Conservation (phyloP, 2,329 filamentous ascomycete species). For the Penicillium sp. region DNA sequence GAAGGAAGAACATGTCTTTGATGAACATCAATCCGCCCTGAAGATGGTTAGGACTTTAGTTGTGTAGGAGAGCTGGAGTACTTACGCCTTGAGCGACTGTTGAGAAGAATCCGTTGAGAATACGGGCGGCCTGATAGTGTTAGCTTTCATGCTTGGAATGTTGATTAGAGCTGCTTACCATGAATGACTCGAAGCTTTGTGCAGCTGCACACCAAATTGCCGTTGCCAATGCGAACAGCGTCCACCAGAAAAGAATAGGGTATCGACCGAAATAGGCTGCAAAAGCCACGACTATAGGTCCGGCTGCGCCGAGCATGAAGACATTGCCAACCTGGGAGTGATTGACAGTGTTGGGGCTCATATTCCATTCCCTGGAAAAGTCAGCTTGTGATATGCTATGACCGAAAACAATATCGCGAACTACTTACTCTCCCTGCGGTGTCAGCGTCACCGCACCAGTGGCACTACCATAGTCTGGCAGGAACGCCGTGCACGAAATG, state of each 20-base stretch:
- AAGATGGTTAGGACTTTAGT: background rate
- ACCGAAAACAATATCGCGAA: background rate
- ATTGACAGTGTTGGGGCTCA: constrained; percentile 41
- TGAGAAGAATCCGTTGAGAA: constrained; percentile 48
- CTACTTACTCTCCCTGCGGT: constrained; percentile 34
- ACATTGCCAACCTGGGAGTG: constrained; percentile 44
- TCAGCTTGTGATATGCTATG: background rate
- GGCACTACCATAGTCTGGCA: constrained; percentile 46
- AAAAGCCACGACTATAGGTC: constrained; percentile 42
- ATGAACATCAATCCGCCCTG: constrained; percentile 46
- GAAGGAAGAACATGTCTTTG: constrained; percentile 44
- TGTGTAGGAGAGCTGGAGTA: background rate
- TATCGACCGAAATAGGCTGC: constrained; percentile 47
- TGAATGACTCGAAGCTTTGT: constrained; percentile 10
- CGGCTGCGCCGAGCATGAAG: constrained; percentile 47
- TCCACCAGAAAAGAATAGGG: constrained; percentile 46
- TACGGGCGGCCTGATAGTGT: constrained; percentile 35
- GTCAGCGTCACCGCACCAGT: constrained; percentile 43
- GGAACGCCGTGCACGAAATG: constrained; percentile 38
- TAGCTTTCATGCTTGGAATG: background rate
- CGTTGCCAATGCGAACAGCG: constrained; percentile 36
- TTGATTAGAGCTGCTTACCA: constrained; percentile 9
- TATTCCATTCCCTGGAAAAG: constrained; percentile 34
- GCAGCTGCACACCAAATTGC: constrained; percentile 32
- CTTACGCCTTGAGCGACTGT: constrained; percentile 42